These are phyloP conservation scores for Carex littledalei DNA, from an alignment of 176 grass and related monocot genomes.

Conservation along the genomic window DNA sequence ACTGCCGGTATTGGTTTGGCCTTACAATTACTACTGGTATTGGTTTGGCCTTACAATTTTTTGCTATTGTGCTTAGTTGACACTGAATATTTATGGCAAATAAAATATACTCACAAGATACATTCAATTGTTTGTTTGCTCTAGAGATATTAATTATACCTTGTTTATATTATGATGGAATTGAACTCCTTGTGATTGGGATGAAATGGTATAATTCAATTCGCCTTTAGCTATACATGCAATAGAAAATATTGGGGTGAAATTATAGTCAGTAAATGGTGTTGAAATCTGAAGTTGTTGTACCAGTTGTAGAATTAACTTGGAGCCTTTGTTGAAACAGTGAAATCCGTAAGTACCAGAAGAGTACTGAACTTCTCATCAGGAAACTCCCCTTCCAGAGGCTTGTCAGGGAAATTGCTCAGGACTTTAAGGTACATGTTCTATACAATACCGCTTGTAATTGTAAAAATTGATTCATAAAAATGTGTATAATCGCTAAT, in stretches of 20 bases:
- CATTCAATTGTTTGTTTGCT: background rate
- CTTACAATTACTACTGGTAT: too few species aligned
- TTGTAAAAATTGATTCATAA: background rate
- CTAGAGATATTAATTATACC: background rate
- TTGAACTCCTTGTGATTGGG: background rate
- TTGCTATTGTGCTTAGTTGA: background rate
- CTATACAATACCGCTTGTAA: background rate
- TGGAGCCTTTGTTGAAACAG: background rate
- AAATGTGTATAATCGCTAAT: background rate
- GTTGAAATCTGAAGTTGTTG: background rate
- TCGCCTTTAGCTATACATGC: background rate
- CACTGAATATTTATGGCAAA: background rate
- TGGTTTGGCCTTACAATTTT: background rate
- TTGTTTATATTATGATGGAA: background rate
- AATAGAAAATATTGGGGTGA: too few species aligned
- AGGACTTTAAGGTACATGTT: conserved; percentile 30
- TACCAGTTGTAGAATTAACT: background rate
- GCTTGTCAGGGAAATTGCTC: conserved; percentile 60
- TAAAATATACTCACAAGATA: too few species aligned
- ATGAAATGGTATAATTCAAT: background rate
- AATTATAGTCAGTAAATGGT: background rate
- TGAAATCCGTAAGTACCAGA: conserved; percentile 76
- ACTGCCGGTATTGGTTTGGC: too few species aligned
- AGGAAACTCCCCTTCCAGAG: conserved; percentile 66
- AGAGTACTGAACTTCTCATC: conserved; percentile 63